Conservation (phyloP, 805 yeast genomes). For the Wickerhamiella azymoides region DNA sequence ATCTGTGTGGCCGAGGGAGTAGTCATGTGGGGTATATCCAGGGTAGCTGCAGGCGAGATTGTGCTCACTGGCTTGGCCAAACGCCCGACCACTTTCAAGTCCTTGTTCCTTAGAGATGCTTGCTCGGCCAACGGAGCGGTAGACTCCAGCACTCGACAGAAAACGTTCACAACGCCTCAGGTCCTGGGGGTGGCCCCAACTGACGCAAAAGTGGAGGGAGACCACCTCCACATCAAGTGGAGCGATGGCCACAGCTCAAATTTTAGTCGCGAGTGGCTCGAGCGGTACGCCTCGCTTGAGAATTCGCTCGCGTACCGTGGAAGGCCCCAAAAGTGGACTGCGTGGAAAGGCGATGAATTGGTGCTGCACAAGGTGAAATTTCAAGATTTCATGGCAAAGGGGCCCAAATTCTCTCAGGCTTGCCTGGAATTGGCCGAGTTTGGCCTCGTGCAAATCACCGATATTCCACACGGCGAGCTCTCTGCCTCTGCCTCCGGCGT, state of each 20-base stretch:
- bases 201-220: constrained; percentile 18
- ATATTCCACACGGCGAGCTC: constrained; percentile 33
- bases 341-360: constrained; percentile 12
- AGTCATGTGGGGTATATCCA: constrained; percentile 6
- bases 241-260: constrained; percentile 31
- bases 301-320: constrained; percentile 26
- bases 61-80: constrained; percentile 3
- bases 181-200: constrained; percentile 11
- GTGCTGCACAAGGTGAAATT: constrained; percentile 26
- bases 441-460: constrained; percentile 45
- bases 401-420: constrained; percentile 26
- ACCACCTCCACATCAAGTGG: constrained; percentile 34
- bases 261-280: constrained; percentile 37
- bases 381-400: constrained; percentile 30
- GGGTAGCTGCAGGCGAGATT: neutral
- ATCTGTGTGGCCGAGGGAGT: too few species aligned
- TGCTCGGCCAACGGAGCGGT: constrained; percentile 34
- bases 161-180: constrained; percentile 45
- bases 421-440: constrained; percentile 36
- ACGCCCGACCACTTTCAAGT: constrained; percentile 13
- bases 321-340: constrained; percentile 10
- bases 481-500: too few species aligned
- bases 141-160: constrained; percentile 45
- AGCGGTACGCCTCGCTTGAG: constrained; percentile 28
- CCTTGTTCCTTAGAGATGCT: constrained; percentile 48